Conservation (phyloP, 768 basidiomycete genomes). For the Xerocomus spinulosus region DNA sequence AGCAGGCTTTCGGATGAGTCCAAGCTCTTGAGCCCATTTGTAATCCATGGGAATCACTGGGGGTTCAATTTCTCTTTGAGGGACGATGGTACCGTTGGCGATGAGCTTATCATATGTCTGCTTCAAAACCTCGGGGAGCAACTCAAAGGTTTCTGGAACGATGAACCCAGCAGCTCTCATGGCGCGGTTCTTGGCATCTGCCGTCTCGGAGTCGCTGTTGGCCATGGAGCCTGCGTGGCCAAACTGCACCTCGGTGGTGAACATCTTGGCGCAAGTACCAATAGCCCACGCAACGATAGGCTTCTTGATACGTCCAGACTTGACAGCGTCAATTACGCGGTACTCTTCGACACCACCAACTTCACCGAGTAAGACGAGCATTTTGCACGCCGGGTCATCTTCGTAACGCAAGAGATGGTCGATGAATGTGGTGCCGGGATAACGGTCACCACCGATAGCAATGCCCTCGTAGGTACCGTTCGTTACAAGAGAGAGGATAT, state of each 20-base stretch:
- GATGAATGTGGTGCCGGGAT: constrained; percentile 98
- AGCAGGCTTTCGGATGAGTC: constrained; percentile 96
- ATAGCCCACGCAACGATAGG: constrained; percentile 99
- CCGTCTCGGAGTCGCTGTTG: constrained; percentile 95
- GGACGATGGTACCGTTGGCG: constrained; percentile 56
- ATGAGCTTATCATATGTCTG: constrained; percentile 85
- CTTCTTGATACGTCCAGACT: constrained; percentile 89
- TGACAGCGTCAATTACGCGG: constrained; percentile 97
- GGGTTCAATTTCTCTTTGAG: constrained; percentile 77
- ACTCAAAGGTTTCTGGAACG: constrained; percentile 97
- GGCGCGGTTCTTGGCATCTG: constrained; percentile 94
- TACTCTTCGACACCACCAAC: constrained; percentile 99
- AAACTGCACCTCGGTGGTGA: constrained; percentile 98
- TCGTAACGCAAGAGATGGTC: constrained; percentile 98
- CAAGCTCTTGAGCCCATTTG: constrained; percentile 99
- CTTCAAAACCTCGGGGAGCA: constrained; percentile 80
- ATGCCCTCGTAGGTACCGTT: constrained; percentile 99
- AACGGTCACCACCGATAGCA: constrained; percentile 98
- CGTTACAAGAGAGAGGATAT: constrained; percentile 93
- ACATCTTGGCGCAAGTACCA: constrained; percentile 99
- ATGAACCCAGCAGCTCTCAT: constrained; percentile 96
- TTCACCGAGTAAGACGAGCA: constrained; percentile 97
- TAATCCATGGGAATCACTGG: constrained; percentile 99
- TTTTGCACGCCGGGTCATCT: constrained; percentile 95
- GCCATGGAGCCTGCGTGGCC: constrained; percentile 99